Conservation (phyloP, 306 rosid species). For the Hippophae rhamnoides region DNA sequence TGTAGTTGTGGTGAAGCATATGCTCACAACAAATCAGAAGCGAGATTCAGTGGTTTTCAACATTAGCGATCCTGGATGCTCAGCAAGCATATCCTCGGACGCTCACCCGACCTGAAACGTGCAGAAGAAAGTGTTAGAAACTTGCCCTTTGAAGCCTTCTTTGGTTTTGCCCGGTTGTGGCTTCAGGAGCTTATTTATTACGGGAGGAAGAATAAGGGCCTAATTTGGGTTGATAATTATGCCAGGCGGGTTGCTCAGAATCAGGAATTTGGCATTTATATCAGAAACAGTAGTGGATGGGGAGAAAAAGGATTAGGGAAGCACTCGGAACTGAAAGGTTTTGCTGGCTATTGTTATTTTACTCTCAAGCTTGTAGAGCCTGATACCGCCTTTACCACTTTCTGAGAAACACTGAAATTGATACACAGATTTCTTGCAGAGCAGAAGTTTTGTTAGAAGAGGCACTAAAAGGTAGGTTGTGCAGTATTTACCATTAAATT, state of each 20-base stretch:
- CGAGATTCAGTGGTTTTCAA: slow-evolving; percentile 23
- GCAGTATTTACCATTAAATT: too few relatives aligned
- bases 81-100: slow-evolving; percentile 32
- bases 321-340: not conserved
- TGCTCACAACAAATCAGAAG: not conserved
- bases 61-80: slow-evolving; percentile 16
- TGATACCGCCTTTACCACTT: too few relatives aligned
- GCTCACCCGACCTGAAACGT: slow-evolving; percentile 49
- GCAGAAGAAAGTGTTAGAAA: slow-evolving; percentile 33
- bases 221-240: slow-evolving; percentile 50
- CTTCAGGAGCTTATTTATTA: slow-evolving; percentile 62
- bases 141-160: slow-evolving; percentile 25
- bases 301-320: slow-evolving; percentile 31
- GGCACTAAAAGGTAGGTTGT: too few relatives aligned
- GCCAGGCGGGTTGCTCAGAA: slow-evolving; percentile 58
- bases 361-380: too few relatives aligned
- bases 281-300: slow-evolving; percentile 71
- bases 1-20: too few relatives aligned
- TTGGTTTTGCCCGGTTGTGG: slow-evolving; percentile 67
- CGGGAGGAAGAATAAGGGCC: slow-evolving; percentile 60
- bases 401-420: too few relatives aligned
- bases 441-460: too few relatives aligned
- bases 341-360: not conserved
- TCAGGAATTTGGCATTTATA: slow-evolving; percentile 47
- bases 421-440: too few relatives aligned